Evolutionary conservation across 345 rosid species (phyloP).

Genomic region (Gossypium ekmanianum): DNA sequence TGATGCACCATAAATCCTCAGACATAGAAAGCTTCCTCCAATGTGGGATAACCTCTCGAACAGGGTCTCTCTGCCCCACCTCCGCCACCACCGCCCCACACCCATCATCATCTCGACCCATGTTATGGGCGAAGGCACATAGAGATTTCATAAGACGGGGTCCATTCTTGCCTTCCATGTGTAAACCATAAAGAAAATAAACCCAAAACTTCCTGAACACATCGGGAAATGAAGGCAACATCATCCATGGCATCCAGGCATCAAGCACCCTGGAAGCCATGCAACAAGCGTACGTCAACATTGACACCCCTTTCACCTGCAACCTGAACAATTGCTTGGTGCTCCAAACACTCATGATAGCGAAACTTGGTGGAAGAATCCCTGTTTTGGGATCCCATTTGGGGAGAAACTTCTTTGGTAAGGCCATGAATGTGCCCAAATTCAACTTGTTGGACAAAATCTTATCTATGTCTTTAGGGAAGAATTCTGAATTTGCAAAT

Average conservation of each 20-base stretch:
- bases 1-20: slow-evolving; percentile 71
- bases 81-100: slow-evolving; percentile 65
- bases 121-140: slow-evolving; percentile 57
- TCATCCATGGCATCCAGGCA: slow-evolving; percentile 63
- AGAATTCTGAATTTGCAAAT: slow-evolving; percentile 51
- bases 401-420: slow-evolving; percentile 30
- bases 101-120: slow-evolving; percentile 55
- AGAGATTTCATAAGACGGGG: slow-evolving; percentile 50
- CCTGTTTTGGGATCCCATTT: slow-evolving; percentile 36
- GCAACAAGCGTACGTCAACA: slow-evolving; percentile 42
- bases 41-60: slow-evolving; percentile 51
- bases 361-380: slow-evolving; percentile 40
- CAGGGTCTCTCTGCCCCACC: slow-evolving; percentile 54
- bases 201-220: slow-evolving; percentile 62
- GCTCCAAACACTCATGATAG: slow-evolving; percentile 67
- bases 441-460: slow-evolving; percentile 41
- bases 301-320: slow-evolving; percentile 56
- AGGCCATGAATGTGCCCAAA: slow-evolving; percentile 69
- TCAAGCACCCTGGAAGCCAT: slow-evolving; percentile 55
- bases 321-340: slow-evolving; percentile 63
- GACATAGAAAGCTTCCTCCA: slow-evolving; percentile 68
- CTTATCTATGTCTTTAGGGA: slow-evolving; percentile 50
- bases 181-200: slow-evolving; percentile 53
- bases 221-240: slow-evolving; percentile 65
- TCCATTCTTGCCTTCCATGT: slow-evolving; percentile 58